Conservation (phyloP, 2,329 filamentous ascomycete genomes). For the Botrytis pseudocinerea region DNA sequence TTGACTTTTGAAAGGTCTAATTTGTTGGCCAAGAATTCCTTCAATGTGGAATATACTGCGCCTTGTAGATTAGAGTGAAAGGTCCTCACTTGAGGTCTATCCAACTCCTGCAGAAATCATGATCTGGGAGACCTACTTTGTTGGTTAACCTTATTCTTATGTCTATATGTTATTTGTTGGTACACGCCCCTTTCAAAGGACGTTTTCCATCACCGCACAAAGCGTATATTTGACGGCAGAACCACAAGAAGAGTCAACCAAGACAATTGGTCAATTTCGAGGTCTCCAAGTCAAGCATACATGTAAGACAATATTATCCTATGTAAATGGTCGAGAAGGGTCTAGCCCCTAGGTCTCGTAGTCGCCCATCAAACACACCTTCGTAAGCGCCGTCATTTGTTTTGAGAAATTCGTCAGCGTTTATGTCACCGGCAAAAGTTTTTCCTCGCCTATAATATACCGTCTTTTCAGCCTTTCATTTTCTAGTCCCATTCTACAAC, state of each 20-base stretch:
- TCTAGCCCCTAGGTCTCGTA: neutral
- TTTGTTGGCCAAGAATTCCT: conserved; percentile 3
- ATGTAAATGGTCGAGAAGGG: neutral
- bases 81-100: neutral
- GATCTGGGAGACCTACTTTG: neutral
- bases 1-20: neutral
- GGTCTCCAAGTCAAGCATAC: neutral
- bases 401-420: neutral
- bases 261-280: neutral
- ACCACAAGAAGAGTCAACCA: neutral
- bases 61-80: neutral
- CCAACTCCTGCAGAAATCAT: neutral
- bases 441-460: no score
- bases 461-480: neutral
- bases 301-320: no score
- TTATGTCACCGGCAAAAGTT: neutral
- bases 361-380: neutral
- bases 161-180: neutral
- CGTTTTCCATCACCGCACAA: neutral
- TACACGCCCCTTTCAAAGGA: neutral
- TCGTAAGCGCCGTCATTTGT: neutral
- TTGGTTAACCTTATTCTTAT: neutral
- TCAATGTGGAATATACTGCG: neutral
- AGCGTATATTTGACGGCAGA: neutral
- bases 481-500: neutral